Conservation (phyloP, 2,329 filamentous ascomycete genomes). For the Tympanopsis confertula region DNA sequence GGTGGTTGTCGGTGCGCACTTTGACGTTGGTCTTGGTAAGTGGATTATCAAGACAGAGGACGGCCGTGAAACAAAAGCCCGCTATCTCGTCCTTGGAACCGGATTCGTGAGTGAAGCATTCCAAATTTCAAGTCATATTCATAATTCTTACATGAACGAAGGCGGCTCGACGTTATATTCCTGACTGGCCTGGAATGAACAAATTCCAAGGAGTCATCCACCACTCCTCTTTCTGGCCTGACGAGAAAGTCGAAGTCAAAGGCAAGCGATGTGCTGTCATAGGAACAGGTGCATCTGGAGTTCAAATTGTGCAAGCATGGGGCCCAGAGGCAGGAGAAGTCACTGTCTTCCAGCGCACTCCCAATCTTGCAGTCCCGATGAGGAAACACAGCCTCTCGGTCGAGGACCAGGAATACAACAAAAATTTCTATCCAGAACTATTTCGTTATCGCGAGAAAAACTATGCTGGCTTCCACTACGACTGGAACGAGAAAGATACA, state of each 20-base stretch:
- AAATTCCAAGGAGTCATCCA: conserved; percentile 47
- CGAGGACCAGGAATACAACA: conserved; percentile 35
- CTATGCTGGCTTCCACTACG: conserved; percentile 49
- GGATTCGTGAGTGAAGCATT: conserved; percentile 30
- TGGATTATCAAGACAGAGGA: conserved; percentile 40
- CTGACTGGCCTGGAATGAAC: conserved; percentile 45
- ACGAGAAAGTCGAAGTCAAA: conserved; percentile 39
- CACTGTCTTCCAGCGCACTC: conserved; percentile 54
- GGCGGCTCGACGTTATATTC: conserved; percentile 48
- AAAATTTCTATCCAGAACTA: conserved; percentile 33
- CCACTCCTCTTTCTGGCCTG: conserved; percentile 51
- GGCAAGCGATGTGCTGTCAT: conserved; percentile 50
- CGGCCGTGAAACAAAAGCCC: conserved; percentile 34
- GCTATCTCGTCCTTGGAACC: conserved; percentile 38
- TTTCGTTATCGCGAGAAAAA: conserved; percentile 37
- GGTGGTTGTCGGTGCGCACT: conserved; percentile 37
- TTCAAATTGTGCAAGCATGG: conserved; percentile 52
- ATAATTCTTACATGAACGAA: conserved; percentile 6
- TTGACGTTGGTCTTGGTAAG: conserved; percentile 29
- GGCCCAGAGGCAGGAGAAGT: conserved; percentile 37
- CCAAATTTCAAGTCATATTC: not conserved
- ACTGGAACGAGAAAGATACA: conserved; percentile 38
- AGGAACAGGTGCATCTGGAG: conserved; percentile 52
- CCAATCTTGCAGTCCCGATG: conserved; percentile 56
- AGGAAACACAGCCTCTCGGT: conserved; percentile 31